These are phyloP conservation scores for Penicillium canariense DNA, from an alignment of 495 filamentous ascomycete species.

Conservation along the genomic window DNA sequence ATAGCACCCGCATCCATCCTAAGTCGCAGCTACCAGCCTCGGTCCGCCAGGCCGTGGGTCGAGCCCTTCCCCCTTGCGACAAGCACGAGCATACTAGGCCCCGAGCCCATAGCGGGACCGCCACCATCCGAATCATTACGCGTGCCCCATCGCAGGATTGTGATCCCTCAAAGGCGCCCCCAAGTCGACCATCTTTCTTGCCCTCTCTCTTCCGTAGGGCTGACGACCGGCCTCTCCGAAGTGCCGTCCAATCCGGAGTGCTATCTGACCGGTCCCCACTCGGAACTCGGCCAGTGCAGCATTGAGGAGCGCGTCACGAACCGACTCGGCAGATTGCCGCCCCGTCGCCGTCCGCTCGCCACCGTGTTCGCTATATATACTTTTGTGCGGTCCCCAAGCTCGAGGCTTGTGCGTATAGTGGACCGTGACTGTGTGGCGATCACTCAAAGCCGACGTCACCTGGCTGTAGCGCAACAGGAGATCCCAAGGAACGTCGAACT, in stretches of 20 bases:
- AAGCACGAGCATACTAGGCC: neutral
- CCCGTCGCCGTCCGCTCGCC: conserved; percentile 1
- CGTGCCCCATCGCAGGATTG: neutral
- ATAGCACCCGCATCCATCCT: neutral
- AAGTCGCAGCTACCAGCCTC: neutral
- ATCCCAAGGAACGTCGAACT: neutral
- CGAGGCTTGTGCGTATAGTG: neutral
- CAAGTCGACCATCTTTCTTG: neutral
- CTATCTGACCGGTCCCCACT: conserved; percentile 17
- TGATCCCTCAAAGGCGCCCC: neutral
- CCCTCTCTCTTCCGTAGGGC: conserved; percentile 15
- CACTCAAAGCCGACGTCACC: neutral
- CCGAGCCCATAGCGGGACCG: neutral
- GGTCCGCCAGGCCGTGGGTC: neutral
- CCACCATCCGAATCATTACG: neutral
- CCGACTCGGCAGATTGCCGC: conserved; percentile 13
- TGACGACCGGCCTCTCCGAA: conserved; percentile 23
- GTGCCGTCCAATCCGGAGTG: conserved; percentile 23
- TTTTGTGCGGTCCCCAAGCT: neutral
- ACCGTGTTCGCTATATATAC: neutral
- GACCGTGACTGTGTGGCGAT: neutral
- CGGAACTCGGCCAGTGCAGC: conserved; percentile 17
- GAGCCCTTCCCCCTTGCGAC: neutral
- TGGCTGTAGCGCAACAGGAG: neutral
- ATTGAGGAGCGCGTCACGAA: conserved; percentile 11